Evolutionary conservation across 345 rosid species (phyloP), one percentile per base, ranked within the genome.

Genomic region (Noccaea bulbosa): DNA sequence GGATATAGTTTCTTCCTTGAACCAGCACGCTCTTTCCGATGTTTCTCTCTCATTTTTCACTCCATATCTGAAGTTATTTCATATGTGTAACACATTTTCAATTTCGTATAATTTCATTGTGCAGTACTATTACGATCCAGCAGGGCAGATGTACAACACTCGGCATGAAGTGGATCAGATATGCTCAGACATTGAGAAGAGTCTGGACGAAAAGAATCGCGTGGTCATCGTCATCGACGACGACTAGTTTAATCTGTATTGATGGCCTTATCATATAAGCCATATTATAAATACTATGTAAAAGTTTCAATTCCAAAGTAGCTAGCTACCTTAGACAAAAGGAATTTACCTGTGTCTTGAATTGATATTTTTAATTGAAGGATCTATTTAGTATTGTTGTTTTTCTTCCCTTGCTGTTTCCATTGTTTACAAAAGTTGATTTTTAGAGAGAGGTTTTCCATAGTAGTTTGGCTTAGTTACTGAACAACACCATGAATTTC

Each of bases 41-140:
- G 11, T 30, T 52, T 32, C 20, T n/a, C 22, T 3, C 39, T 30
- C 40, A 54, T 34, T 11, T 11, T 57, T 57, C 9, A 38, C 15
- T 38, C 32, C 14, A 16, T 38, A 35, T 35, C n/a, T 56, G 32
- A 57, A 38, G n/a, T 17, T 38, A 16, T 35, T 2, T 15, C 6
- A 17, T 17, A 24, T 41, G 2, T 41, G 8, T 4, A 55, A 10
- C 11, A 9, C 3, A 9, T 35, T 46, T 57, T 46, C 38, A 47
- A 27, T 37, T 17, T 16, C 22, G 1, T 59, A 3, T 39, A 4
- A 11, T 51, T 40, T 62, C 1, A 39, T 16, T 45, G 41, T 65
- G 52, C 71, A 73, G 77, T 73, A 73, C 43, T 73, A 14, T 32
- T 73, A 56, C 27, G 77, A 73, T 30, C 71, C 71, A 16, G 0